Conservation (phyloP, 2,329 filamentous ascomycete genomes). For the Xylaria sp. region DNA sequence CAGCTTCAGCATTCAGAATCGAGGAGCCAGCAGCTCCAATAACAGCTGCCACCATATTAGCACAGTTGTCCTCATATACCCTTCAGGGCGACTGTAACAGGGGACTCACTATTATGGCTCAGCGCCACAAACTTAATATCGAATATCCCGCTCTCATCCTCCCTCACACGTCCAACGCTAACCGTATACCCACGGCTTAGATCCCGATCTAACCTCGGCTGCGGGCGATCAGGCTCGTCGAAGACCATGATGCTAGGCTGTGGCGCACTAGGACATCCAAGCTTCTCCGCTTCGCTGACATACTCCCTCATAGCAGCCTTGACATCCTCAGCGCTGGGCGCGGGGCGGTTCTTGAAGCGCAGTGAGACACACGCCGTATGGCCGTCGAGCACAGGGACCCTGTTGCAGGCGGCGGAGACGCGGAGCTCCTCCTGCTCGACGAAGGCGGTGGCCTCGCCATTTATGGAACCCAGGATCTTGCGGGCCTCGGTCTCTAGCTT, state of each 20-base stretch:
- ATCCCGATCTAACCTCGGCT: constrained; percentile 90
- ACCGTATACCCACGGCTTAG: constrained; percentile 88
- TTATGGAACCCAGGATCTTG: constrained; percentile 88
- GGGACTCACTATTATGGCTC: constrained; percentile 76
- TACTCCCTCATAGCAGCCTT: constrained; percentile 84
- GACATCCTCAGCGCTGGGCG: constrained; percentile 80
- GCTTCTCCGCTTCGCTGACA: constrained; percentile 79
- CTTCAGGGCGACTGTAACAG: no score
- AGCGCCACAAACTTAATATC: constrained; percentile 95
- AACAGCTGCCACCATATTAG: constrained; percentile 66
- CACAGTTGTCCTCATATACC: not conserved
- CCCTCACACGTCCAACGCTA: constrained; percentile 85
- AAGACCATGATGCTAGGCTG: constrained; percentile 84
- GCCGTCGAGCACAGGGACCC: constrained; percentile 93
- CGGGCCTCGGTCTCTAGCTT: constrained; percentile 95
- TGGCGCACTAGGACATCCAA: constrained; percentile 91
- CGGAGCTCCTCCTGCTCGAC: constrained; percentile 78
- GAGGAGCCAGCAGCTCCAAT: constrained; percentile 97
- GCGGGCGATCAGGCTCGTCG: constrained; percentile 89
- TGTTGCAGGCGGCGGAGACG: constrained; percentile 89
- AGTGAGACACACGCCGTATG: constrained; percentile 95
- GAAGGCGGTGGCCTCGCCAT: constrained; percentile 77
- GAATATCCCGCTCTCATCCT: constrained; percentile 89
- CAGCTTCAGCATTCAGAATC: constrained; percentile 93
- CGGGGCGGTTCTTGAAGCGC: constrained; percentile 78